Percentiles rank a stretch among this genome's conserved stretches.
These are phyloP conservation scores for Rhizopogon salebrosus DNA, from an alignment of 768 basidiomycete species.

Conservation along the genomic window DNA sequence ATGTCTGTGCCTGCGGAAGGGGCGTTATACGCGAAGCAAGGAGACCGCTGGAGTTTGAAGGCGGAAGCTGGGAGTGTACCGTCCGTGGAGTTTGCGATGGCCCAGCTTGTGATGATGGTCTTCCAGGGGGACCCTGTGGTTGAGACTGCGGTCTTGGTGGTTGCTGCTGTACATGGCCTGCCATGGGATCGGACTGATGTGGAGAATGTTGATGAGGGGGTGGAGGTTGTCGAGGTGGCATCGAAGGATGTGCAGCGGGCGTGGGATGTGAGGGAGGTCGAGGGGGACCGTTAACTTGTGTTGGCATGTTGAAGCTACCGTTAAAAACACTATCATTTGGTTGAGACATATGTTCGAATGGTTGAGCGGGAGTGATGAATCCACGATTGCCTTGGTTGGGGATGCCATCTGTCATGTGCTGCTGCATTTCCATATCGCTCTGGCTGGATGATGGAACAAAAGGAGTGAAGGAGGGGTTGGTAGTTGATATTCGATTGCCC, in stretches of 20 bases:
- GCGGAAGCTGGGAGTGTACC: slow-evolving; percentile 29
- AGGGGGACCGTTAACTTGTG: slow-evolving; percentile 34
- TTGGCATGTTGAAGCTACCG: slow-evolving; percentile 28
- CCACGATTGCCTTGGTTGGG: slow-evolving; percentile 30
- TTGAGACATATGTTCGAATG: slow-evolving; percentile 54
- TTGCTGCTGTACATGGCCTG: slow-evolving; percentile 30
- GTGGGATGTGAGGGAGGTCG: slow-evolving; percentile 42
- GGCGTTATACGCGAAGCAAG: slow-evolving; percentile 27
- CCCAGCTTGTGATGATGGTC: slow-evolving; percentile 47
- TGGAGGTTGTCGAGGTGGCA: slow-evolving; percentile 27
- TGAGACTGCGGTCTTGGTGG: slow-evolving; percentile 59
- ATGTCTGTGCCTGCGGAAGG: slow-evolving; percentile 33
- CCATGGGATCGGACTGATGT: slow-evolving; percentile 40
- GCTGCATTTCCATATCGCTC: slow-evolving; percentile 40
- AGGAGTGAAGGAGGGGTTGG: slow-evolving; percentile 36
- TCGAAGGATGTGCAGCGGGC: slow-evolving; percentile 22
- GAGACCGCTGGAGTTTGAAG: slow-evolving; percentile 19
- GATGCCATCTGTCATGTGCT: slow-evolving; percentile 34
- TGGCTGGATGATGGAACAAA: slow-evolving; percentile 46
- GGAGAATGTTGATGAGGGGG: slow-evolving; percentile 42
- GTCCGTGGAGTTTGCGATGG: slow-evolving; percentile 44
- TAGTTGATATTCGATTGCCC: slow-evolving; percentile 30
- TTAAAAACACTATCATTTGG: slow-evolving; percentile 27
- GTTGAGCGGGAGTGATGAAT: slow-evolving; percentile 60
- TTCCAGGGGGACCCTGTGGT: slow-evolving; percentile 43